A percentile compares a stretch with the other conserved stretches of the same genome.
These are phyloP conservation scores for Peniophora sp. DNA, from an alignment of 1,284 basidiomycete species.

Conservation along the genomic window DNA sequence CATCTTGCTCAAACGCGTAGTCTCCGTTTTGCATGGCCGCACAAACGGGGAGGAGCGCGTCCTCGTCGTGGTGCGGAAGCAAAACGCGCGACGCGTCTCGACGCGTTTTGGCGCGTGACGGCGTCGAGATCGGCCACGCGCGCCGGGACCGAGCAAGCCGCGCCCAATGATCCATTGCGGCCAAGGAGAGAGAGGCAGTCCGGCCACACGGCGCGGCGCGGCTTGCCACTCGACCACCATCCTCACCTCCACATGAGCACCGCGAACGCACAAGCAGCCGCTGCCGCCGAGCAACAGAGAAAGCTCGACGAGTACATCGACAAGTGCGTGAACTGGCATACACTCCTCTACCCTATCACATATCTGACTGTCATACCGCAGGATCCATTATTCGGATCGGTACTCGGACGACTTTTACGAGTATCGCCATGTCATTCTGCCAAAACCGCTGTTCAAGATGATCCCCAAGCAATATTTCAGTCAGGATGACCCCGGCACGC, in stretches of 20 bases:
- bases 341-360: neutral
- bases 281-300: constrained; percentile 17
- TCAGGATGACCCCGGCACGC: constrained; percentile 67
- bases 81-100: too few species aligned
- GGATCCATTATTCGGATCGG: constrained; percentile 79
- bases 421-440: constrained; percentile 90
- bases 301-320: constrained; percentile 38
- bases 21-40: too few species aligned
- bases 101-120: too few species aligned
- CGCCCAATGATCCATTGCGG: too few species aligned
- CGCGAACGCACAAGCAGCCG: neutral
- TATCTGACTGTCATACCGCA: constrained; percentile 21
- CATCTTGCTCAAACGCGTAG: too few species aligned
- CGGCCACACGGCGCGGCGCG: too few species aligned
- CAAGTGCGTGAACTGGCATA: constrained; percentile 35
- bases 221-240: neutral
- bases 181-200: too few species aligned
- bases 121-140: too few species aligned
- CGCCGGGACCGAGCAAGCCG: too few species aligned
- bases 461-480: constrained; percentile 80
- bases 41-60: too few species aligned
- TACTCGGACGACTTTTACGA: constrained; percentile 79
- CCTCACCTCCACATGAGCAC: constrained; percentile 5
- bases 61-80: too few species aligned
- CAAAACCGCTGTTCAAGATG: constrained; percentile 82